Evolutionary conservation across 2,329 filamentous ascomycete species (phyloP).

Genomic region (Leptoxyphium fumago): DNA sequence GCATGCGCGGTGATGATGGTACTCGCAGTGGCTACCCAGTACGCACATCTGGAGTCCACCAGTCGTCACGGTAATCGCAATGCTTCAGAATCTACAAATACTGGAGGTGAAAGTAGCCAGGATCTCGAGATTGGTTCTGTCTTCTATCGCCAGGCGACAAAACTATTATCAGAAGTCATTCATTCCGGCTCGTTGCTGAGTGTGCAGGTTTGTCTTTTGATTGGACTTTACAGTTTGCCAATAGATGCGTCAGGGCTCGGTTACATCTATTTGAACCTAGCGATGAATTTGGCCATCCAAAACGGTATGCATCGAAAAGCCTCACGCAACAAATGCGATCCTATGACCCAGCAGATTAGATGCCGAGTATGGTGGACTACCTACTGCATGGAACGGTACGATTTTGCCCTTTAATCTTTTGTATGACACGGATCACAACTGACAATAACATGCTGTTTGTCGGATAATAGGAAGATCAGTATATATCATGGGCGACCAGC

Average conservation of each 20-base stretch:
- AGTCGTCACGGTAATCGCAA: constrained; percentile 17
- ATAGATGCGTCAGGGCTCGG: constrained; percentile 42
- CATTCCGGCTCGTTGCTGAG: constrained; percentile 16
- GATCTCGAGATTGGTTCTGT: constrained; percentile 1
- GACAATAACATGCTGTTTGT: constrained; percentile 5
- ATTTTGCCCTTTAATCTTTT: not conserved
- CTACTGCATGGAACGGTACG: constrained; percentile 35
- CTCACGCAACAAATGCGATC: constrained; percentile 27
- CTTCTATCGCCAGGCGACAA: constrained; percentile 1
- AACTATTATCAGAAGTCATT: constrained; percentile 1
- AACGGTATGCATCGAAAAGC: constrained; percentile 42
- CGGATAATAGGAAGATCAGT: constrained; percentile 32
- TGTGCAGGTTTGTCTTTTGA: constrained; percentile 43
- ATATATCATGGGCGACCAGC: constrained; percentile 42
- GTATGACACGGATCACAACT: too few relatives aligned
- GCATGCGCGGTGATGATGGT: constrained; percentile 21
- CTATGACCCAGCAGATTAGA: constrained; percentile 24
- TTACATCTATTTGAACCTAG: constrained; percentile 43
- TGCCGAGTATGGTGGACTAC: constrained; percentile 9
- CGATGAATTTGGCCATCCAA: constrained; percentile 43
- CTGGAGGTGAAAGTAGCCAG: not conserved
- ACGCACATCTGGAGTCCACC: constrained; percentile 18
- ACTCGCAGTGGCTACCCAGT: constrained; percentile 29
- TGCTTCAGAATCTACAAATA: not conserved
- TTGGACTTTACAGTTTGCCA: constrained; percentile 41